phyloP scores from a whole-genome alignment of 139 green algal genomes.

The Cymbomonas tetramitiformis region DNA sequence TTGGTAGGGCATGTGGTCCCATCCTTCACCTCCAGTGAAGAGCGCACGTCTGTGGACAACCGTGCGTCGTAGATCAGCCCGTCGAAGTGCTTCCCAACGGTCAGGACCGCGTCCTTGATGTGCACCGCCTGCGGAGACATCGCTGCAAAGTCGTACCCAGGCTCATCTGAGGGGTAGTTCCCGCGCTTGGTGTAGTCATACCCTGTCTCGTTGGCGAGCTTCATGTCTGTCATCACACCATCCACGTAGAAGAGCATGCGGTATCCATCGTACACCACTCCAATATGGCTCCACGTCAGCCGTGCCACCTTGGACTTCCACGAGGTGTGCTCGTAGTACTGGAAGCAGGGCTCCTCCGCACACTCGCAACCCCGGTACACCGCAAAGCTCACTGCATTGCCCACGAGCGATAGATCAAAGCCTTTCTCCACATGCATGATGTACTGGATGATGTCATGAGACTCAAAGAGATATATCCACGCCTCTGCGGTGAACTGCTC shows the following conservation, averaged over 20 bases:
- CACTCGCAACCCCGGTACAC: background rate
- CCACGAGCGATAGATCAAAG: background rate
- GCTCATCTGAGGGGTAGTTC: no score
- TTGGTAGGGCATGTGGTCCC: background rate
- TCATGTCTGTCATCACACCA: slow-evolving; percentile 16
- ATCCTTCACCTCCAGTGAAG: background rate
- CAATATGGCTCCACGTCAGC: slow-evolving; percentile 15
- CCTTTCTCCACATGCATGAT: background rate
- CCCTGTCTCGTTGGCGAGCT: no score
- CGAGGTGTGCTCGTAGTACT: slow-evolving; percentile 7
- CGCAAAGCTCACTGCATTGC: slow-evolving; percentile 1
- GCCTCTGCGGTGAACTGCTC: slow-evolving; percentile 3
- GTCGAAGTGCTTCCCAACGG: no score
- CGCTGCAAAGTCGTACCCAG: no score
- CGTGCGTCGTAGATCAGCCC: slow-evolving; percentile 13
- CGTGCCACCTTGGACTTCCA: slow-evolving; percentile 6
- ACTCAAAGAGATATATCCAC: slow-evolving; percentile 2
- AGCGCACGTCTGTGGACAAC: no score
- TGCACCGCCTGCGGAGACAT: no score
- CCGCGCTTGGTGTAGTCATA: no score
- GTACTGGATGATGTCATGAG: background rate
- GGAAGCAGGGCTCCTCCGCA: slow-evolving; percentile 10
- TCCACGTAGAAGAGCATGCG: slow-evolving; percentile 17
- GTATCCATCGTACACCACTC: slow-evolving; percentile 5
- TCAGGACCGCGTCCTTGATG: no score